Percentiles rank a stretch among this genome's conserved stretches.
Conservation (phyloP, 768 basidiomycete species). For the Tubosaeta brunneosetosa region DNA sequence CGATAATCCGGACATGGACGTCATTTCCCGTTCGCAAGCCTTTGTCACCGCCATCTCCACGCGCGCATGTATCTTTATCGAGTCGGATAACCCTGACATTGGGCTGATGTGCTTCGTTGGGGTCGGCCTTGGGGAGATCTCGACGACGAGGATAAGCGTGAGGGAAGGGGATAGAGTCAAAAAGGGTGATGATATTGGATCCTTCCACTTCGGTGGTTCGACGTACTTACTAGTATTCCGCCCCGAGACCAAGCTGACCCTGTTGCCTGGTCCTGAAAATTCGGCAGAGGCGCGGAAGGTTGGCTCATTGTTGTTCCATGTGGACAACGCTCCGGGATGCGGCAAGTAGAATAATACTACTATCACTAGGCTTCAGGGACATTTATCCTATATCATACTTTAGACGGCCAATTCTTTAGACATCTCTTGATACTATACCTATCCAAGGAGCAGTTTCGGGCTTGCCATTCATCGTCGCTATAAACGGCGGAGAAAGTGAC, state of each 20-base stretch:
- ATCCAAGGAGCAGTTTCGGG: neutral
- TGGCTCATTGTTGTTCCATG: conserved; percentile 18
- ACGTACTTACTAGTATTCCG: conserved; percentile 46
- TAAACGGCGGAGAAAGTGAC: too few species aligned
- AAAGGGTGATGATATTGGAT: conserved; percentile 55
- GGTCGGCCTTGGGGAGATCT: conserved; percentile 60
- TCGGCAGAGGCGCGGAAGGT: conserved; percentile 10
- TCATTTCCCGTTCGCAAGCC: conserved; percentile 17
- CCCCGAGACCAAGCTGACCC: conserved; percentile 22
- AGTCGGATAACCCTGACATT: conserved; percentile 48
- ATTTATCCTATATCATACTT: neutral
- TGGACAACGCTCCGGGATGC: conserved; percentile 1
- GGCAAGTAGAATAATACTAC: neutral
- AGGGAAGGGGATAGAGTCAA: conserved; percentile 39
- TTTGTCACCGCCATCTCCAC: conserved; percentile 49
- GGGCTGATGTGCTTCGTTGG: conserved; percentile 57
- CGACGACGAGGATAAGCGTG: conserved; percentile 52
- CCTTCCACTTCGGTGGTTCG: conserved; percentile 63
- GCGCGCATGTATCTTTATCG: conserved; percentile 54
- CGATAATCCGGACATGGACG: conserved; percentile 24
- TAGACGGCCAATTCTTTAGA: neutral
- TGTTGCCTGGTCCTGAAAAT: conserved; percentile 10
- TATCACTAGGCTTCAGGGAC: neutral
- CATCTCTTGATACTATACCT: neutral
- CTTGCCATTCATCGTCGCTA: neutral